These are phyloP conservation scores for Emiliania huxleyi DNA, from an alignment of 78 protist genomes.

Conservation along the genomic window DNA sequence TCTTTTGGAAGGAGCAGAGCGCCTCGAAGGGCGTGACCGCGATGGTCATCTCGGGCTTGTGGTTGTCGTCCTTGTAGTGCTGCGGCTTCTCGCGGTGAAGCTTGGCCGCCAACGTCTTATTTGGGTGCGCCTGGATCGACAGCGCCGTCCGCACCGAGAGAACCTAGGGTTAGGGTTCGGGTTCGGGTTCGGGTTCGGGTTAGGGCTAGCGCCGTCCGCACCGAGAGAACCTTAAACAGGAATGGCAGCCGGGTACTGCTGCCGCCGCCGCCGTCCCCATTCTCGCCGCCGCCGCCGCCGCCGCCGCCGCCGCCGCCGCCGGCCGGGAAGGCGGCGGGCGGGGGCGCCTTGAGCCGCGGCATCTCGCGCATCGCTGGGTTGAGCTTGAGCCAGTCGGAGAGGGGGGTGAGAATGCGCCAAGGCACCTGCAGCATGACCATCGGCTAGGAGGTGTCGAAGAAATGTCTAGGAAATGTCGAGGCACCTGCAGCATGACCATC, in stretches of 20 bases:
- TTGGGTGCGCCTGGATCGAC: conserved; percentile 98
- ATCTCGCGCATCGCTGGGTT: neutral
- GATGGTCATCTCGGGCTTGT: conserved; percentile 94
- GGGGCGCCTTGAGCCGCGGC: too few species aligned
- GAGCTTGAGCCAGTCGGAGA: neutral
- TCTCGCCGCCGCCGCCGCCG: neutral
- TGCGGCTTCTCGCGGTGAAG: conserved; percentile 73
- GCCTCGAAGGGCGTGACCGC: conserved; percentile 88
- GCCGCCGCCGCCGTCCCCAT: neutral
- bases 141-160: conserved; percentile 70
- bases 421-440: neutral
- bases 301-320: neutral
- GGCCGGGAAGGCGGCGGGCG: too few species aligned
- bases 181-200: too few species aligned
- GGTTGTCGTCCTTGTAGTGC: conserved; percentile 87
- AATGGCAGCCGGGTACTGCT: conserved; percentile 73
- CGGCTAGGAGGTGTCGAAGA: conserved; percentile 74
- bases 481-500: neutral
- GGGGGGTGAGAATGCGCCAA: neutral
- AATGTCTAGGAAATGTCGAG: neutral
- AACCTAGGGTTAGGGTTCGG: too few species aligned
- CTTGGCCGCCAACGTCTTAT: conserved; percentile 75
- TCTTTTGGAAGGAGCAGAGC: conserved; percentile 79
- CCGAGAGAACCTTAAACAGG: conserved; percentile 91
- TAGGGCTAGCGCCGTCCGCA: too few species aligned